Base-by-base conservation (phyloP, 2,329 filamentous ascomycete genomes). In the Phyllosticta capitalensis region DNA sequence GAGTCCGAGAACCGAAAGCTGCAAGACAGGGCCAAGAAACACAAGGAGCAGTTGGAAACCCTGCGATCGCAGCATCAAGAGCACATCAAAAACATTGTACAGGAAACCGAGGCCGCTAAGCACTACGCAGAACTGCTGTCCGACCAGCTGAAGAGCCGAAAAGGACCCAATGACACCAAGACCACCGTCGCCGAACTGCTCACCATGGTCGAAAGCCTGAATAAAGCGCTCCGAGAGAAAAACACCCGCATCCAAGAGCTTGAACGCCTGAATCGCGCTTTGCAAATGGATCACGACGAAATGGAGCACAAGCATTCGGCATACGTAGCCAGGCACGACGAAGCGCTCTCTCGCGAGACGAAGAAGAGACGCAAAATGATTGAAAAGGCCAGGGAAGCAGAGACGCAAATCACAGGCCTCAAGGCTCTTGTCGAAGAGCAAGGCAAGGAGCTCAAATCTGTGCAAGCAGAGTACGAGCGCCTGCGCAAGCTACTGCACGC, bases 401-500 rank as follows among this genome's bases (percentile, higher is more conserved):
- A 72, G 22, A 61, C n/a, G 7, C 56, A 59, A 14, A 52, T 51
- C 26, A n/a, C 61, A 6, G 65, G 71, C 21, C 65, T 72, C 5
- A 65, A 69, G 24, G 66, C 69, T 56, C 64, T 72, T 10, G 63
- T 54, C 14, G 59, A 54, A 28, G 60, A 61, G 14, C 72, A 70
- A 54, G 67, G 69, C 20, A 68, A 67, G 52, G 63, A 65, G 1
- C 59, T 72, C 0, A 65, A 66, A 21, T 64, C 63, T 7, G 57
- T 68, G 0, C 65, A 73, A 61, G 69, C 66, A 28, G 72, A 77
- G 59, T 64, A 75, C 9, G 74, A 76, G 38, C 68, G 71, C 24
- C 71, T 74, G 61, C 71, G 73, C 52, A 64, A 71, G 1, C 65
- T 78, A 2, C 64, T 78, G 6, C 69, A 76, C 30, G 66, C 69